Evolutionary conservation across 1,284 basidiomycete genomes (phyloP), one percentile per base, ranked within the genome.

Genomic region (Heterobasidion parviporum): DNA sequence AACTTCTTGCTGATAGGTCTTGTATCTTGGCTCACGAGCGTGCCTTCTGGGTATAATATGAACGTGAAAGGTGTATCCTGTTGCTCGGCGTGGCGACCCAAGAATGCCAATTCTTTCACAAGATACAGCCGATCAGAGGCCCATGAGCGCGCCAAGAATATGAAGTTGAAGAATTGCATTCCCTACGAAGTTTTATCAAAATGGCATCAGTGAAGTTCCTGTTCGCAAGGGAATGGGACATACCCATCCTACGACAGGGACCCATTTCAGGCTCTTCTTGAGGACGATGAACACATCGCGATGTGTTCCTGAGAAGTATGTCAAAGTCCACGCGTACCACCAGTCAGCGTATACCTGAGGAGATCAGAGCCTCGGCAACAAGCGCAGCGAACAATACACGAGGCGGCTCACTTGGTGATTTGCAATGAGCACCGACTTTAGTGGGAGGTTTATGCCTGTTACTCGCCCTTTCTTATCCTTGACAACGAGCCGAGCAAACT

Each of bases 81-180:
- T 53, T 77, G 73, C 63, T 87, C 81, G 12, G 83, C 82, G 36
- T 77, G 77, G 55, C 74, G 75, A 5, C 81, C 85, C 49, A 87
- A 70, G 52, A 73, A 77, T 4, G 81, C 79, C 45, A 86, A 80
- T 62, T 78, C 76, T 32, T 71, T 71, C 33, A 77, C 79, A 50
- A 96, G 76, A 57, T 84, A 78, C 8, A 77, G 65, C 54, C 82
- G 79, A 68, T 96, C 93, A 20, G 87, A 82, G 1, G 87, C 87
- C 93, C 93, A 95, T 15, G 87, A 92, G 38, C 92, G 85, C 38
- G 84, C 83, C 50, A 95, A 78, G 71, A 92, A 92, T 63, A 97
- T 92, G 72, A 98, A 98, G 55, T 84, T 78, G 72, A 86, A 97
- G 72, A 94, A 85, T 79, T 89, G 92, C 94, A 94, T 94, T 55